Percentiles rank a stretch among this genome's conserved stretches.
Evolutionary conservation across 768 basidiomycete species (phyloP).

Genomic region (Tylopilus intermedius): DNA sequence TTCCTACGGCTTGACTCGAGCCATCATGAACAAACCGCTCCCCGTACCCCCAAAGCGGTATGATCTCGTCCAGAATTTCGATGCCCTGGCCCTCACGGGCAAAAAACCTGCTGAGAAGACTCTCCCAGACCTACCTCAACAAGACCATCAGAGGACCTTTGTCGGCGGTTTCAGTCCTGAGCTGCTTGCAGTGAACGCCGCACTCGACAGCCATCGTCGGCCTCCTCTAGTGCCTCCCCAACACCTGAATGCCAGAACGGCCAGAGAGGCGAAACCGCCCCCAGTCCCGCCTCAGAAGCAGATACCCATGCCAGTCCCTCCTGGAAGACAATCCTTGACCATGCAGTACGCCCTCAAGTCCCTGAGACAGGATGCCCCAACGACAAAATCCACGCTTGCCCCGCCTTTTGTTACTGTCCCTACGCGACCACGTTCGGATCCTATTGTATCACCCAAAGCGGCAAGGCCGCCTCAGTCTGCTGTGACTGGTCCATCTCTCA

Average conservation of each 20-base stretch:
- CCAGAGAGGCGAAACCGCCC: not conserved
- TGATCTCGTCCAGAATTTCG: constrained; percentile 32
- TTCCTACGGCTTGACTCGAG: not conserved
- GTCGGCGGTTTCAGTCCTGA: constrained; percentile 45
- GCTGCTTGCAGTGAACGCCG: constrained; percentile 5
- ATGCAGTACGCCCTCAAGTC: constrained; percentile 21
- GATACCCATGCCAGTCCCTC: constrained; percentile 35
- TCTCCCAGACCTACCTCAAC: constrained; percentile 8
- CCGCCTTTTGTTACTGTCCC: constrained; percentile 17
- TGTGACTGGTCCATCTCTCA: constrained; percentile 1
- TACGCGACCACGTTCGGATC: constrained; percentile 34
- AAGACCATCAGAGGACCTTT: constrained; percentile 26
- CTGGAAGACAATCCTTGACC: constrained; percentile 15
- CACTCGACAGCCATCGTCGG: constrained; percentile 7
- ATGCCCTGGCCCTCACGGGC: constrained; percentile 30
- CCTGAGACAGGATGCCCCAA: constrained; percentile 6
- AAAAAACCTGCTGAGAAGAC: constrained; percentile 13
- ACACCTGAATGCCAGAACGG: constrained; percentile 7
- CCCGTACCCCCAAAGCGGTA: constrained; percentile 11
- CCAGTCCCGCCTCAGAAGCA: constrained; percentile 9
- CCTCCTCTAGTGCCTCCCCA: constrained; percentile 4
- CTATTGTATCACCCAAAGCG: constrained; percentile 12
- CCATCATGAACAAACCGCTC: constrained; percentile 21
- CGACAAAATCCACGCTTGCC: constrained; percentile 13
- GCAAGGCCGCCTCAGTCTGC: constrained; percentile 5